Conservation (phyloP, 139 green algal species). For the Tetradesmus obliquus region DNA sequence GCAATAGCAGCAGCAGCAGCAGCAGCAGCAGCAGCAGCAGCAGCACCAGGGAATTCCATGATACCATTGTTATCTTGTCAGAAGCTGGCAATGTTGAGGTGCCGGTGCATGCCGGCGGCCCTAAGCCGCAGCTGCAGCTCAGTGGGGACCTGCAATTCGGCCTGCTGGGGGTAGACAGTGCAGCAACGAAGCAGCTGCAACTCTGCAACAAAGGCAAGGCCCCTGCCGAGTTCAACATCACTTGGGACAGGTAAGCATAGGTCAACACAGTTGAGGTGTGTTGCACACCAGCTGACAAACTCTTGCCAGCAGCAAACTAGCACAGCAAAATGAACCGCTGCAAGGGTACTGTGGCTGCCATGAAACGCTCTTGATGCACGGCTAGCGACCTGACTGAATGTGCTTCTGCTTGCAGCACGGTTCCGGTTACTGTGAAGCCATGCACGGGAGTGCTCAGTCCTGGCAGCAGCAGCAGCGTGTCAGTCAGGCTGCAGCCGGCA, state of each 20-base stretch:
- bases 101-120: slow-evolving; percentile 6
- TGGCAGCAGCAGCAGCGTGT: neutral
- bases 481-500: neutral
- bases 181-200: neutral
- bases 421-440: slow-evolving; percentile 30
- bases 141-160: slow-evolving; percentile 31
- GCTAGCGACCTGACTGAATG: too few relatives aligned
- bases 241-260: slow-evolving; percentile 34
- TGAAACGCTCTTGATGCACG: too few relatives aligned
- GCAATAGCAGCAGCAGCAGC: neutral
- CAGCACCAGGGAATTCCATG: slow-evolving; percentile 26
- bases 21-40: neutral
- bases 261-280: neutral
- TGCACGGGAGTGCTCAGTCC: neutral
- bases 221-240: slow-evolving; percentile 16
- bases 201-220: slow-evolving; percentile 9
- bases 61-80: slow-evolving; percentile 2
- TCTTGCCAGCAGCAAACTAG: neutral
- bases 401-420: neutral
- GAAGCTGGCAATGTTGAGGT: slow-evolving; percentile 25
- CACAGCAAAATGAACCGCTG: too few relatives aligned
- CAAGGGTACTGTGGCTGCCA: too few relatives aligned
- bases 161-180: neutral
- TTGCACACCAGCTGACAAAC: neutral
- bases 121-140: slow-evolving; percentile 7